Evolutionary conservation across 331 rosid species (phyloP).

Genomic region (Saraca asoca): DNA sequence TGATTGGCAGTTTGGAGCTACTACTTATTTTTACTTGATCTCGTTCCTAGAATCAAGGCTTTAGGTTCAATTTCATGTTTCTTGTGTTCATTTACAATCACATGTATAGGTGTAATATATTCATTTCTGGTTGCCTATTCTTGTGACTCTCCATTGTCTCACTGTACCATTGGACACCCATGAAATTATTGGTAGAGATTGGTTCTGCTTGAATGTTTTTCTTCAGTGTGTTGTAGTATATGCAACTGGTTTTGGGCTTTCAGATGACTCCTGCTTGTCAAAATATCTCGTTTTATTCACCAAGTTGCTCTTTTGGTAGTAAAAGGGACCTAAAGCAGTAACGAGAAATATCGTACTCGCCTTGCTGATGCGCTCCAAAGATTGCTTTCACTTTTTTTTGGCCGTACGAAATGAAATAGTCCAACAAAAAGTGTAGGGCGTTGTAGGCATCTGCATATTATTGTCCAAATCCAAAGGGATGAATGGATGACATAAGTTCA

Average conservation of each 20-base stretch:
- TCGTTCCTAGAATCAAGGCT: constrained; percentile 36
- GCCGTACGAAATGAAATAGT: no score
- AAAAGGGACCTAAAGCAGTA: constrained; percentile 17
- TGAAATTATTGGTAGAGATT: constrained; percentile 35
- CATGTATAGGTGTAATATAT: constrained; percentile 36
- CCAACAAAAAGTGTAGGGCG: no score
- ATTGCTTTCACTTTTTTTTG: no score
- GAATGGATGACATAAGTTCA: no score
- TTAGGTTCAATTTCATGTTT: constrained; percentile 42
- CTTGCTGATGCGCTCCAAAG: not conserved
- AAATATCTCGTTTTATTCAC: no score
- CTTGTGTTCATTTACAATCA: constrained; percentile 45
- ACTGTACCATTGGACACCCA: constrained; percentile 32
- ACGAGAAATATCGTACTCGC: no score
- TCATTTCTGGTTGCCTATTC: constrained; percentile 28
- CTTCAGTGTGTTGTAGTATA: constrained; percentile 26
- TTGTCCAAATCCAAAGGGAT: no score
- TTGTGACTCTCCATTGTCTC: constrained; percentile 28
- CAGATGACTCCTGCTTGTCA: constrained; percentile 12
- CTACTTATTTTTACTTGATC: constrained; percentile 28
- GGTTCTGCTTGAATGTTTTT: constrained; percentile 35
- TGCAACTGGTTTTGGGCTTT: constrained; percentile 33
- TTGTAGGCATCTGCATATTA: no score
- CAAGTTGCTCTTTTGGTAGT: not conserved
- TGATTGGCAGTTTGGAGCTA: constrained; percentile 30